phyloP scores from a whole-genome alignment of 495 filamentous ascomycete species.

The Talaromyces thailandensis region DNA sequence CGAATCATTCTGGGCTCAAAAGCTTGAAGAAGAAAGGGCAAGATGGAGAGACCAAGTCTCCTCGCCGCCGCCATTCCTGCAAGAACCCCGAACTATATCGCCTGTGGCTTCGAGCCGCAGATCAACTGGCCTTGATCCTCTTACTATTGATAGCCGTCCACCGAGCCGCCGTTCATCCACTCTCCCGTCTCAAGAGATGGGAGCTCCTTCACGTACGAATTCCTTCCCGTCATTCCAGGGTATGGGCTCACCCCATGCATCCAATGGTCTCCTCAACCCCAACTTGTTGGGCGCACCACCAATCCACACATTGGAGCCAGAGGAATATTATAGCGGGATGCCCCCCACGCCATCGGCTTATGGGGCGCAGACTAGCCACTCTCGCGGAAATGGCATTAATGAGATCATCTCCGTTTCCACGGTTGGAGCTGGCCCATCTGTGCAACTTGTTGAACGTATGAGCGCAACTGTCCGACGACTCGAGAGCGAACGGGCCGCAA shows the following conservation, averaged over 20 bases:
- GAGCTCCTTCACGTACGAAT: constrained; percentile 32
- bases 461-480: constrained; percentile 81
- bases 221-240: constrained; percentile 30
- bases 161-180: constrained; percentile 40
- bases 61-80: constrained; percentile 24
- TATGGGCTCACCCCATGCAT: constrained; percentile 24
- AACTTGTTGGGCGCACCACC: constrained; percentile 45
- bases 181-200: constrained; percentile 29
- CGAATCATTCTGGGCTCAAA: constrained; percentile 51
- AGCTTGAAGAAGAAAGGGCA: constrained; percentile 61
- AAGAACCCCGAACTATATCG: constrained; percentile 39
- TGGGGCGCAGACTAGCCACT: constrained; percentile 25
- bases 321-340: constrained; percentile 57
- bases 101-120: constrained; percentile 37
- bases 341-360: constrained; percentile 54
- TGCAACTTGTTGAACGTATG: constrained; percentile 96
- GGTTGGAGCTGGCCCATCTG: constrained; percentile 79
- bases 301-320: constrained; percentile 48
- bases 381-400: constrained; percentile 52
- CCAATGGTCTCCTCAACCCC: constrained; percentile 21
- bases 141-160: constrained; percentile 30
- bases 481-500: constrained; percentile 80
- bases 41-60: constrained; percentile 60
- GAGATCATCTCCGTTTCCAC: constrained; percentile 88
- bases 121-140: constrained; percentile 32